These are phyloP conservation scores for Xylaria sp. DNA, from an alignment of 2,329 filamentous ascomycete species.

Conservation along the genomic window DNA sequence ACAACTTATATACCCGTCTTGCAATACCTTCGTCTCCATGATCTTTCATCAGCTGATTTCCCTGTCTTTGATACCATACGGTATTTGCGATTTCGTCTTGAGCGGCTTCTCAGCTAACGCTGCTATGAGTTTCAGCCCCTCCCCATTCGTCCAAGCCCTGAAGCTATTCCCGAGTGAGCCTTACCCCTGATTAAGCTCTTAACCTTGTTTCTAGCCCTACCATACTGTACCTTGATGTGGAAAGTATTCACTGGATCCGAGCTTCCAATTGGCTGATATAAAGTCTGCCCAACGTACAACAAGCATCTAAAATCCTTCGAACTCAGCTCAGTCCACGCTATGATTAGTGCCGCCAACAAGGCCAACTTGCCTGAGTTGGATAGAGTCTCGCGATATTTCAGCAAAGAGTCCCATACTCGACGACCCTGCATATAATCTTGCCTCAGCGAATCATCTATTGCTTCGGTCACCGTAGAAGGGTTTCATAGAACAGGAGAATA, in stretches of 20 bases:
- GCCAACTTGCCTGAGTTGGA: background rate
- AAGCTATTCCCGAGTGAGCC: constrained; percentile 22
- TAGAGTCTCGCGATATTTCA: background rate
- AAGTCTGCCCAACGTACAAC: background rate
- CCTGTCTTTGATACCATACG: background rate
- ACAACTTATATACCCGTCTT: constrained; percentile 27
- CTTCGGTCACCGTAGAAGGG: constrained; percentile 14
- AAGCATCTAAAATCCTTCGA: constrained; percentile 5
- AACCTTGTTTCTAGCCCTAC: constrained; percentile 23
- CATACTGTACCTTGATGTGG: background rate
- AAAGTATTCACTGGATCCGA: background rate
- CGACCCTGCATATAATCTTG: background rate
- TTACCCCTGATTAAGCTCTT: constrained; percentile 5
- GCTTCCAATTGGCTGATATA: constrained; percentile 11
- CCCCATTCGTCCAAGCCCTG: constrained; percentile 15
- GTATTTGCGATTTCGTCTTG: background rate
- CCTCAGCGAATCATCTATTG: constrained; percentile 1
- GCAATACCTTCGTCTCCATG: background rate
- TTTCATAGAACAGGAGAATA: background rate
- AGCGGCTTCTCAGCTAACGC: constrained; percentile 2
- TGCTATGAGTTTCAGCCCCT: constrained; percentile 15
- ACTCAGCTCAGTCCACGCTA: constrained; percentile 4
- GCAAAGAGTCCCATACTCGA: background rate
- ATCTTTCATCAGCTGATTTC: background rate
- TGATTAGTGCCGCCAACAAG: background rate